phyloP scores from a whole-genome alignment of 139 green algal genomes.

The Coelastrella sp. region DNA sequence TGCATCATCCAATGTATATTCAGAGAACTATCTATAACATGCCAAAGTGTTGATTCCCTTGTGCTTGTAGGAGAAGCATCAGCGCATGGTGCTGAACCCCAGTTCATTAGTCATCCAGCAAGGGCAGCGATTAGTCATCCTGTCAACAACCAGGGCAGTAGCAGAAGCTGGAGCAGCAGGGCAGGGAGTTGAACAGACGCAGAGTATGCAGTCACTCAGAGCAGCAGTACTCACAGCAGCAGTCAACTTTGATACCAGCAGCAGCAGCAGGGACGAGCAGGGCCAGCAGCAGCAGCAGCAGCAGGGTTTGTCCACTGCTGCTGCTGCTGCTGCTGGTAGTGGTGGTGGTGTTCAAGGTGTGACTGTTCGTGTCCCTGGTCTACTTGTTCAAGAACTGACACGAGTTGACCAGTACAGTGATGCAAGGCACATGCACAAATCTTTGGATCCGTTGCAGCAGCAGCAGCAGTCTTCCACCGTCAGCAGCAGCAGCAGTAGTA shows the following conservation, averaged over 20 bases:
- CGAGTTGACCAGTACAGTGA: no score
- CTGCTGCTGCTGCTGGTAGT: background rate
- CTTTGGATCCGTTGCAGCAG: no score
- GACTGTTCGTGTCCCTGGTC: constrained; percentile 1
- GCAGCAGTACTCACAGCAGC: constrained; percentile 15
- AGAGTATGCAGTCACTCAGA: constrained; percentile 1
- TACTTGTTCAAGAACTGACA: background rate
- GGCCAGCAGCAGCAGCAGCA: constrained; percentile 21
- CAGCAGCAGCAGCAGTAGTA: constrained; percentile 29
- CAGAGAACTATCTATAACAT: no score
- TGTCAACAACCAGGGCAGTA: constrained; percentile 33
- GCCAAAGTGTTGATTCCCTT: background rate
- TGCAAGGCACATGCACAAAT: no score
- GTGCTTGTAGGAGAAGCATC: background rate
- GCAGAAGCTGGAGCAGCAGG: constrained; percentile 28
- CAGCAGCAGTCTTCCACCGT: background rate
- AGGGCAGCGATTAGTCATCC: constrained; percentile 50
- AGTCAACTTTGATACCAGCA: background rate
- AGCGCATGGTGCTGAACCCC: constrained; percentile 59
- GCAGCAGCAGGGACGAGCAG: background rate
- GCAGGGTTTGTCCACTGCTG: no score
- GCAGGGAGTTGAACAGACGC: constrained; percentile 13
- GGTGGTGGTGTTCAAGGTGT: background rate
- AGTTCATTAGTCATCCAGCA: constrained; percentile 34
- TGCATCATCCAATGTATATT: no score